Evolutionary conservation across 2,329 filamentous ascomycete genomes (phyloP), one percentile per base, ranked within the genome.

Genomic region (Coniosporium tulheliwenetii): DNA sequence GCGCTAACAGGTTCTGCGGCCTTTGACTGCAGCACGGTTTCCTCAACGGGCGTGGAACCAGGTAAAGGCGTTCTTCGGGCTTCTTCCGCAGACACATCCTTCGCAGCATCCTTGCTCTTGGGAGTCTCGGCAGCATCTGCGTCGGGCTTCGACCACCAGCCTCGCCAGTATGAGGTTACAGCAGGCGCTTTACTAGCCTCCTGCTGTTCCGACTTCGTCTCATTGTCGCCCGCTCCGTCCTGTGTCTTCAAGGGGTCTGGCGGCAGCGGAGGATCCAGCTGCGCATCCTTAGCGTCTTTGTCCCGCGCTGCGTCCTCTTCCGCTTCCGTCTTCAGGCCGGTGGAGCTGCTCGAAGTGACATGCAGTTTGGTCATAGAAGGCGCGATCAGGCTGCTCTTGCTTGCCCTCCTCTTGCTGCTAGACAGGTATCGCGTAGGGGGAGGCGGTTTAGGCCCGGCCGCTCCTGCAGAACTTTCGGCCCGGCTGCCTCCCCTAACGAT

Each of bases 101-200:
- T 48, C 43, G 44, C 50, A 42, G 44, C 56, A n/a, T 51, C 47
- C 41, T 59, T 59, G 3, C 42, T 42, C n/a, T 53, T 52, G n/a
- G 65, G 61, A 12, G 52, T 43, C 29, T 57, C 52, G 33, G 50
- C 53, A 16, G 46, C 48, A 42, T 67, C 66, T 1, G 60, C 65
- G 47, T 70, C 66, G 5, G 66, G 66, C 29, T 64, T 51, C 10
- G 66, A 69, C 66, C 66, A 70, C 66, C 66, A 70, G 15, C 63
- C 62, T 33, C 61, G 60, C 65, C 65, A 69, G 10, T 55, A 54
- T 43, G 48, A 55, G n/a, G 40, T 49, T 48, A 16, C 46, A 46
- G 8, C 39, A 14, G 42, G 43, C 37, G 38, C 40, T 45, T 19
- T 45, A 8, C 48, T 43, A 32, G 37, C 35, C 8, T 49, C 48